Evolutionary conservation across 805 yeast species (phyloP).

Genomic region (Pichia manshurica): DNA sequence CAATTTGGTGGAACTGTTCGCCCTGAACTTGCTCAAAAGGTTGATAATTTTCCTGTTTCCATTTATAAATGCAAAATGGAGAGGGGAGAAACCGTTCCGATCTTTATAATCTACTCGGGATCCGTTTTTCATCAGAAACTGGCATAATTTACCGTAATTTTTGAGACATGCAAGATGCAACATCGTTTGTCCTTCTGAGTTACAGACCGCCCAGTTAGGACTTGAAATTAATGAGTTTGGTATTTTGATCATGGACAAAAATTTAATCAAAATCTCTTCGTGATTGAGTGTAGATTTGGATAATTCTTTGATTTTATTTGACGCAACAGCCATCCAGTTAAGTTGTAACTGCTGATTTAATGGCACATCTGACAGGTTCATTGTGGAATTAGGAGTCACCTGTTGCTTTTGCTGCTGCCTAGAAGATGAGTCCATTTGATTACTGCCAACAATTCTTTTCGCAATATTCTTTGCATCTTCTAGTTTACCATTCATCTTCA

Average conservation of each 20-base stretch:
- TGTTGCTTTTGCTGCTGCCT: constrained; percentile 10
- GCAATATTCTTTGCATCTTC: constrained; percentile 96
- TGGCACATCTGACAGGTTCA: constrained; percentile 14
- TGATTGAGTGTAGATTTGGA: constrained; percentile 40
- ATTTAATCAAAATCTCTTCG: constrained; percentile 44
- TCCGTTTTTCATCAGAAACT: constrained; percentile 58
- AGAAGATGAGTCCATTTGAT: constrained; percentile 13
- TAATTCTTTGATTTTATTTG: constrained; percentile 43
- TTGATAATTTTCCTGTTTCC: constrained; percentile 67
- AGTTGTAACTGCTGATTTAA: constrained; percentile 17
- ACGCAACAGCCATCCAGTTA: constrained; percentile 49
- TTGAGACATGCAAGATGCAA: constrained; percentile 78
- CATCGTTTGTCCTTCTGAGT: constrained; percentile 79
- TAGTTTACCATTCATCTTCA: constrained; percentile 91
- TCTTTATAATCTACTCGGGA: constrained; percentile 69
- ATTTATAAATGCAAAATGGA: constrained; percentile 76
- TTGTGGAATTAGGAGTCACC: background rate
- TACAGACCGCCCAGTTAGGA: constrained; percentile 79
- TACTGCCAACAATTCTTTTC: constrained; percentile 76
- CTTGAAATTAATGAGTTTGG: constrained; percentile 53
- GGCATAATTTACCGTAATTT: constrained; percentile 59
- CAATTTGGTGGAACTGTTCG: constrained; percentile 48
- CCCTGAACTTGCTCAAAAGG: constrained; percentile 56
- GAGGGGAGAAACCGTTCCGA: constrained; percentile 75
- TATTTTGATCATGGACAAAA: constrained; percentile 54